Base-by-base conservation (phyloP, 1,284 basidiomycete genomes). In the Mycena citricolor region DNA sequence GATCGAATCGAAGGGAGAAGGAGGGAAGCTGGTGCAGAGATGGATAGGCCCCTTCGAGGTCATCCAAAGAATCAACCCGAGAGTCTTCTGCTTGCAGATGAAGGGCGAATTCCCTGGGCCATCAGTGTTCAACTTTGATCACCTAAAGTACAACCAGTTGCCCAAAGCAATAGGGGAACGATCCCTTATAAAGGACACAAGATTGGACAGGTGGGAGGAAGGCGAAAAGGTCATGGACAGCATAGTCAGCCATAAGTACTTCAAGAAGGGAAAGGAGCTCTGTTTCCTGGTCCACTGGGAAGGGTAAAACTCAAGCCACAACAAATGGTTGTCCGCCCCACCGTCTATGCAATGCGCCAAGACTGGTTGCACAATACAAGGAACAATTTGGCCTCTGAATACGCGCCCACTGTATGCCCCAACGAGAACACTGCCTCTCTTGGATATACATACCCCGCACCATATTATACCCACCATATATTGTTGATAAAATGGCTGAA, bases 41-140 rank as follows among this genome's bases (percentile, higher is more conserved):
- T 47, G 47, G 8, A 55, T 64, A 0, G 67, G 67, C 7, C 68
- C 66, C 0, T 69, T 68, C 44, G 56, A 58, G 30, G 48, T 69
- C 0, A 34, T 56, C 8, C 52, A 65, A 32, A 40, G 51, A 11
- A 43, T 69, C 6, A 61, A 55, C 20, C 54, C 55, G 0, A 28
- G 55, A 0, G 55, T 61, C 0, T 67, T 65, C 36, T 47, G 55
- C 0, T 44, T 69, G 2, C 34, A 55, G 0, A 32, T 68, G 3
- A 56, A 53, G 0, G 50, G 48, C 10, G 45, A 47, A 4, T 61
- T 63, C 48, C 54, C 56, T 0, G 56, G 58, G 37, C 55, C 57
- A 41, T 53, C 63, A 6, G 53, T 65, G 0, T 45, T 67, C 30
- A 67, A 66, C 42, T 42, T 66, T 0, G 40, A 52, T 12, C 63